Evolutionary conservation across 139 green algal genomes (phyloP), one percentile per base, ranked within the genome.

Genomic region (Limnomonas spitsbergensis): DNA sequence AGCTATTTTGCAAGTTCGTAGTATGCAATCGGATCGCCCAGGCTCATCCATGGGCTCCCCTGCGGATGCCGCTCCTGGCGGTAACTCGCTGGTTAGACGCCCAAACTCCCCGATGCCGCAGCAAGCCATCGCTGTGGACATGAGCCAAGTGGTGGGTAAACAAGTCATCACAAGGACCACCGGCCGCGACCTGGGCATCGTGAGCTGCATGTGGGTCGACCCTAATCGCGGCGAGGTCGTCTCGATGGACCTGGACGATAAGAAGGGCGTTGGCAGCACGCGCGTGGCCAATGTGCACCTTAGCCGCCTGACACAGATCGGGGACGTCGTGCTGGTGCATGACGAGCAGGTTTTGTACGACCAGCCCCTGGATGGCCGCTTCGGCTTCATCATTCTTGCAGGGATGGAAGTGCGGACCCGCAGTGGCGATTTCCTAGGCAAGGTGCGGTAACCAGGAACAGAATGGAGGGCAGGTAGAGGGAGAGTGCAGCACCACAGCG

Each of bases 311-410:
- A 78, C 71, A 2, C 78, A 95, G 80, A 90, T 95, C 47, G 88
- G 89, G 42, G 91, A 95, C 66, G 91, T 95, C 2, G 78, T 94
- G 37, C 85, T 95, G 35, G 89, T 95, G 32, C 85, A 94, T 66
- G 87, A 95, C 70, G 87, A 93, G 75, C 67, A 7, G 1, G 87
- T 80, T 29, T 53, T 92, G 40, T 77, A 76, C 66, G 83, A 90
- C 47, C 80, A 82, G 52, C 76, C 84, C 2, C 75, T 86, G 2
- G 86, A 91, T 54, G 81, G 85, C 4, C 66, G 77, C 2, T 76
- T 81, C 36, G 88, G 89, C 24, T 90, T 88, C 76, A 75, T 84
- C 6, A 72, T 85, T 34, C 84, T 94, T 31, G 52, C 89, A 29
- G 88, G 90, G 2, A 77, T 87, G 68, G 87, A 90, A n/a, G 88